Percentiles rank a stretch among this genome's conserved stretches.
phyloP scores from a whole-genome alignment of 192 early-diverging fungal species.

The Coemansia sp. region DNA sequence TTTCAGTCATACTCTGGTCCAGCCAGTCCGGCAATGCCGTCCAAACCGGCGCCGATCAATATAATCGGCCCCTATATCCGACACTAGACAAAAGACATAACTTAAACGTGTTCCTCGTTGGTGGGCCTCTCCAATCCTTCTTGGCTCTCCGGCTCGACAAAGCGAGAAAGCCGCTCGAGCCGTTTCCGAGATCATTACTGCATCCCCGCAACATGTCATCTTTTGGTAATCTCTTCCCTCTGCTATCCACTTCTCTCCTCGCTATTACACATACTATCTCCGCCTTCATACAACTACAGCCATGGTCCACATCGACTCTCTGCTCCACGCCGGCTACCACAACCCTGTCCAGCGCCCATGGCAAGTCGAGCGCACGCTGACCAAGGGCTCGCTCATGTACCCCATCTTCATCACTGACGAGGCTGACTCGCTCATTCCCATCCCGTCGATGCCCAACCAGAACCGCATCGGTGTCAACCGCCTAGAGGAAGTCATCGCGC shows the following conservation, averaged over 20 bases:
- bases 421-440: slow-evolving; percentile 69
- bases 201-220: not conserved
- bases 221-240: not conserved
- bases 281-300: not conserved
- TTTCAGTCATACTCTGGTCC: not conserved
- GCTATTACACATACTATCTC: not conserved
- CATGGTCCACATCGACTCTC: slow-evolving; percentile 59
- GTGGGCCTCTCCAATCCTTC: not conserved
- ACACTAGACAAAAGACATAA: not conserved
- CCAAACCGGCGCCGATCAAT: not conserved
- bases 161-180: slow-evolving; percentile 1
- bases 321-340: slow-evolving; percentile 89
- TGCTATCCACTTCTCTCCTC: not conserved
- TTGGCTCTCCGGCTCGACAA: not conserved
- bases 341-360: slow-evolving; percentile 78
- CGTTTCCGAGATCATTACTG: not conserved
- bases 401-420: slow-evolving; percentile 94
- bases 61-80: not conserved
- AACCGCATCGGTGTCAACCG: slow-evolving; percentile 81
- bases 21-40: not conserved
- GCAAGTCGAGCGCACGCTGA: slow-evolving; percentile 72
- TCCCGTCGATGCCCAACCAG: slow-evolving; percentile 84
- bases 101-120: not conserved
- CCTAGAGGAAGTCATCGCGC: slow-evolving; percentile 71
- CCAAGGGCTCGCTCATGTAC: slow-evolving; percentile 80